phyloP scores from a whole-genome alignment of 176 grass and related monocot genomes.

The Panicum miliaceum region DNA sequence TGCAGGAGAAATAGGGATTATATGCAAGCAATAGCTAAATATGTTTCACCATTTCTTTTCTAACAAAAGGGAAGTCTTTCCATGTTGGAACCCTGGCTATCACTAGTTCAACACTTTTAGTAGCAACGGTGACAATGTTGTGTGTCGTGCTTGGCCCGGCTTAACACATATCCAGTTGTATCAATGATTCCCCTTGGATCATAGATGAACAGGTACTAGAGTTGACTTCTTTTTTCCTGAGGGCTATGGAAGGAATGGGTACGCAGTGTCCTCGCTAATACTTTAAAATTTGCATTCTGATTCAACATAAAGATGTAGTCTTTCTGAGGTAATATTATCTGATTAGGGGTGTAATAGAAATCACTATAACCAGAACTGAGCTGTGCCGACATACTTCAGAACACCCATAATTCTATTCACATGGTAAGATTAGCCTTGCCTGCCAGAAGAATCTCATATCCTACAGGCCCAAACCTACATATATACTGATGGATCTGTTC shows the following conservation, averaged over 20 bases:
- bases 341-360: background rate
- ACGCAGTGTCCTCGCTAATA: background rate
- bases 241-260: slow-evolving; percentile 4
- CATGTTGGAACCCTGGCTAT: background rate
- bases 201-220: background rate
- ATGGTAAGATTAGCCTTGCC: background rate
- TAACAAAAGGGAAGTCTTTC: background rate
- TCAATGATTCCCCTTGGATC: background rate
- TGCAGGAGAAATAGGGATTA: background rate
- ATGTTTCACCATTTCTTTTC: background rate
- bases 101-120: background rate
- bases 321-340: background rate
- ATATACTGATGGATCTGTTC: background rate
- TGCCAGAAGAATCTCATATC: background rate
- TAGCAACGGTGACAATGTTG: background rate
- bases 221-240: background rate
- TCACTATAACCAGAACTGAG: background rate
- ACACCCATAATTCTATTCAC: slow-evolving; percentile 7
- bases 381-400: background rate
- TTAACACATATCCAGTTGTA: background rate
- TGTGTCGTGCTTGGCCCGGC: background rate
- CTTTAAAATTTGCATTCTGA: background rate
- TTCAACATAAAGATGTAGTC: background rate
- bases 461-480: background rate
- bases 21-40: background rate